Conservation (phyloP, 352 stramenopile genomes). For the Globisporangium okanoganense region DNA sequence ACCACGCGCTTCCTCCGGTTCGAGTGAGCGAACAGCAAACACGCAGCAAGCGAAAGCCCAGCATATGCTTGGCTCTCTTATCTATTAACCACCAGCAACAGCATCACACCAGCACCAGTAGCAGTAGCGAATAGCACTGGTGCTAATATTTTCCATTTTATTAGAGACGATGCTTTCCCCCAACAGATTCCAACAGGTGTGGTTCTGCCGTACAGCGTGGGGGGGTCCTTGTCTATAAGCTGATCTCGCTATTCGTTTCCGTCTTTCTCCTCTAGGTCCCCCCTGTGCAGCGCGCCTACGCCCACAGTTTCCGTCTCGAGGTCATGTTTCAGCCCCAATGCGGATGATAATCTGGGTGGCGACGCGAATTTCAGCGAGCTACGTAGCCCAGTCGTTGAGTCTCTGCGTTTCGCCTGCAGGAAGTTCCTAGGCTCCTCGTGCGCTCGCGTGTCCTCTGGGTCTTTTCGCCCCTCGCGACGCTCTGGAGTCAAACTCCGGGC, state of each 20-base stretch:
- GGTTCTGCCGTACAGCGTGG: neutral
- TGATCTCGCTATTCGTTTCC: neutral
- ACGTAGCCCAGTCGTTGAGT: neutral
- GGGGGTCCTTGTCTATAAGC: neutral
- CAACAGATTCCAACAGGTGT: neutral
- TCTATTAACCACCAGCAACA: slow-evolving; percentile 1
- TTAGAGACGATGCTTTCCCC: neutral
- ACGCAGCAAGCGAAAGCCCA: neutral
- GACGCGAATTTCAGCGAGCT: neutral
- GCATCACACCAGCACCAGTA: neutral
- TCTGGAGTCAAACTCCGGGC: neutral
- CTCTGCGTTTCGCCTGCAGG: neutral
- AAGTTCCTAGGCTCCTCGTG: neutral
- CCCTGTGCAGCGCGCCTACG: neutral
- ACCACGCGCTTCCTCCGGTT: slow-evolving; percentile 15
- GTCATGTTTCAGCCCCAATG: too few relatives aligned
- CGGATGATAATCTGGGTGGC: too few relatives aligned
- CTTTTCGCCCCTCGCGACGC: neutral
- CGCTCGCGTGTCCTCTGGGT: neutral
- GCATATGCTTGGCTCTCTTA: neutral
- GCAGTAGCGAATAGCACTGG: neutral
- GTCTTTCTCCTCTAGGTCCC: slow-evolving; percentile 7
- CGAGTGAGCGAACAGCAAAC: slow-evolving; percentile 2
- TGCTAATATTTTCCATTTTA: neutral
- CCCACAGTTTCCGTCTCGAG: neutral